Conservation (phyloP, 108 stramenopile species). For the Skeletonema menzelii region DNA sequence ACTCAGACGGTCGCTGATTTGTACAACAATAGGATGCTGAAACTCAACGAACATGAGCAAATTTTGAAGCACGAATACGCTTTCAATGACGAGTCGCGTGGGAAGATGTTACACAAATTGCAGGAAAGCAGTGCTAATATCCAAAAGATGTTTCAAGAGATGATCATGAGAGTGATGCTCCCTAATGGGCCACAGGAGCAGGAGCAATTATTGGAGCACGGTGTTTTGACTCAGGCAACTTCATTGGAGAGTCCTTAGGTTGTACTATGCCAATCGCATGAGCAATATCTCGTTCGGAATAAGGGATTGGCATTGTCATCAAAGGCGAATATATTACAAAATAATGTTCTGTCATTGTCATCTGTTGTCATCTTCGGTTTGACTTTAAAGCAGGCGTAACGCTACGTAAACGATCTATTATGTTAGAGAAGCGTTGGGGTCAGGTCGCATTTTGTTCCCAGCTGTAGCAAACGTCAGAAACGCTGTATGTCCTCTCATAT, state of each 20-base stretch:
- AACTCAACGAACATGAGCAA: constrained; percentile 37
- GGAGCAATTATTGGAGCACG: background rate
- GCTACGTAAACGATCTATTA: background rate
- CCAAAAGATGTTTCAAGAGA: constrained; percentile 20
- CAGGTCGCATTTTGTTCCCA: constrained; percentile 52
- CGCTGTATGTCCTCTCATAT: constrained; percentile 96
- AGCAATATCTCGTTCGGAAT: background rate
- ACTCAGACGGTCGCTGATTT: constrained; percentile 47
- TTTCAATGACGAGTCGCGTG: constrained; percentile 37
- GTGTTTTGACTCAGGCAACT: constrained; percentile 13
- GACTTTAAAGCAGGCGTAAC: background rate
- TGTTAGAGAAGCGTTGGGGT: constrained; percentile 31
- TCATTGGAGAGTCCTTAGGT: constrained; percentile 6
- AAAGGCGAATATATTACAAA: background rate
- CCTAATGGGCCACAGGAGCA: background rate
- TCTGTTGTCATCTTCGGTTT: background rate
- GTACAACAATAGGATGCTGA: constrained; percentile 27
- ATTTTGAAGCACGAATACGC: constrained; percentile 38
- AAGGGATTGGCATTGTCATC: background rate
- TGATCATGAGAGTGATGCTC: constrained; percentile 38
- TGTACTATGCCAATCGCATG: background rate
- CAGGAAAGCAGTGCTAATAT: constrained; percentile 38
- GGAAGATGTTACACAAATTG: constrained; percentile 35
- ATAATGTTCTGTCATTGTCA: too few species aligned
- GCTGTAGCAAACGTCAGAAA: constrained; percentile 95